Percentiles rank a stretch among this genome's conserved stretches.
Conservation (phyloP, 345 rosid species). For the Balakata baccata region DNA sequence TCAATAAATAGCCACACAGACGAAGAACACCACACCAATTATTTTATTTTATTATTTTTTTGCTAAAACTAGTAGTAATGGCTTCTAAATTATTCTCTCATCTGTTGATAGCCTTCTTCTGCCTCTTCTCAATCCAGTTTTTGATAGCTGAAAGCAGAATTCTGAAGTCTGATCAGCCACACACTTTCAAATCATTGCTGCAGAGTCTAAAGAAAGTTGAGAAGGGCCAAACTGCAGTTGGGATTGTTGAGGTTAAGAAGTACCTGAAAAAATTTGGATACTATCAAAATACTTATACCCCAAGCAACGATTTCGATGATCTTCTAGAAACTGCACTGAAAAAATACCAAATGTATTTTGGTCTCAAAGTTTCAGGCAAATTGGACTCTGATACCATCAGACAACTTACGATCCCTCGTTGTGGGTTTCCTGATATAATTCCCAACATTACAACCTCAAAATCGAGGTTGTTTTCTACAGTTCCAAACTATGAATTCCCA, state of each 20-base stretch:
- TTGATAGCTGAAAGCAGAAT: no score
- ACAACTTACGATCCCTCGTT: constrained; percentile 25
- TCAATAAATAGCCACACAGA: no score
- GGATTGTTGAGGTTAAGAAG: constrained; percentile 21
- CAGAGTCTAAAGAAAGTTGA: no score
- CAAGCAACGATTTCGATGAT: constrained; percentile 26
- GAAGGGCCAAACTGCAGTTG: background rate
- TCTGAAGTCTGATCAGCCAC: no score
- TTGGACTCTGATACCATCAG: constrained; percentile 20
- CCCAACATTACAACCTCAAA: no score
- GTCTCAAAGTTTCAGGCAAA: constrained; percentile 10
- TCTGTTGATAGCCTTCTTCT: no score
- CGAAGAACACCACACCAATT: no score
- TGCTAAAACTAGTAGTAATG: no score
- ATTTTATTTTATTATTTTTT: no score
- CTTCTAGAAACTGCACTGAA: constrained; percentile 27
- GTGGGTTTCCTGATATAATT: constrained; percentile 28
- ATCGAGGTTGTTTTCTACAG: background rate
- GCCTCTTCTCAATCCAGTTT: no score
- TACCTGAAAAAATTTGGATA: constrained; percentile 29
- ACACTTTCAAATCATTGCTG: no score
- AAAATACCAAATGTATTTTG: constrained; percentile 27
- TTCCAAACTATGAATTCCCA: background rate
- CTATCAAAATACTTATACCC: background rate
- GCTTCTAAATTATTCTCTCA: no score